These are phyloP conservation scores for Fusarium devonianum DNA, from an alignment of 2,329 filamentous ascomycete genomes.

Conservation along the genomic window DNA sequence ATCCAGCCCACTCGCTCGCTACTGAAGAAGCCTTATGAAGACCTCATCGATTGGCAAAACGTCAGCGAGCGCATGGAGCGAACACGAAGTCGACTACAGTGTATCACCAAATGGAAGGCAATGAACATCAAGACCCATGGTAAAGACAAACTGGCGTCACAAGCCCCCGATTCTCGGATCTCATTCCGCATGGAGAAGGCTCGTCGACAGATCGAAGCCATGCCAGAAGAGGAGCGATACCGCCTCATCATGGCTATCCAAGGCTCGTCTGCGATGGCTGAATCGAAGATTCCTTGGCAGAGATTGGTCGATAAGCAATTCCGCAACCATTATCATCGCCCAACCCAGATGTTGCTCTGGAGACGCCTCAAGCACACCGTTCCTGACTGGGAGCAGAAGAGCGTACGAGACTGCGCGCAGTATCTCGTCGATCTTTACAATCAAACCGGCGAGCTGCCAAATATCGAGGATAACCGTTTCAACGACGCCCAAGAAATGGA, in stretches of 20 bases:
- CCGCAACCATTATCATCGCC: slow-evolving; percentile 49
- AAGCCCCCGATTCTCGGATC: slow-evolving; percentile 44
- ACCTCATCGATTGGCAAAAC: slow-evolving; percentile 69
- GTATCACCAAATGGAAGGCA: slow-evolving; percentile 70
- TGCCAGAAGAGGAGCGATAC: slow-evolving; percentile 55
- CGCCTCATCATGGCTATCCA: slow-evolving; percentile 54
- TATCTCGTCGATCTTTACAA: slow-evolving; percentile 47
- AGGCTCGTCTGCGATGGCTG: slow-evolving; percentile 49
- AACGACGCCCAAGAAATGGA: slow-evolving; percentile 46
- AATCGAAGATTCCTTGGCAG: slow-evolving; percentile 60
- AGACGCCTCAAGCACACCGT: slow-evolving; percentile 48
- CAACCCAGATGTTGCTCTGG: slow-evolving; percentile 51
- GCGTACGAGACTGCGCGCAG: slow-evolving; percentile 47
- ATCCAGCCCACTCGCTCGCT: slow-evolving; percentile 44
- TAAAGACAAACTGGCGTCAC: slow-evolving; percentile 45
- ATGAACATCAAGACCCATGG: slow-evolving; percentile 48
- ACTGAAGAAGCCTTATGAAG: slow-evolving; percentile 54
- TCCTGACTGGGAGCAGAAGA: slow-evolving; percentile 43
- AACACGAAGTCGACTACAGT: slow-evolving; percentile 71
- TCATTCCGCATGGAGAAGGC: slow-evolving; percentile 55
- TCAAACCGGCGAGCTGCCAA: slow-evolving; percentile 45
- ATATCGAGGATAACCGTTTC: slow-evolving; percentile 42
- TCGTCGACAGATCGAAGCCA: slow-evolving; percentile 50
- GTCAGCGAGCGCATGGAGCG: slow-evolving; percentile 69
- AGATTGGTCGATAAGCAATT: slow-evolving; percentile 52